Conservation (phyloP, 352 stramenopile species). For the Pythium rishiriense region DNA sequence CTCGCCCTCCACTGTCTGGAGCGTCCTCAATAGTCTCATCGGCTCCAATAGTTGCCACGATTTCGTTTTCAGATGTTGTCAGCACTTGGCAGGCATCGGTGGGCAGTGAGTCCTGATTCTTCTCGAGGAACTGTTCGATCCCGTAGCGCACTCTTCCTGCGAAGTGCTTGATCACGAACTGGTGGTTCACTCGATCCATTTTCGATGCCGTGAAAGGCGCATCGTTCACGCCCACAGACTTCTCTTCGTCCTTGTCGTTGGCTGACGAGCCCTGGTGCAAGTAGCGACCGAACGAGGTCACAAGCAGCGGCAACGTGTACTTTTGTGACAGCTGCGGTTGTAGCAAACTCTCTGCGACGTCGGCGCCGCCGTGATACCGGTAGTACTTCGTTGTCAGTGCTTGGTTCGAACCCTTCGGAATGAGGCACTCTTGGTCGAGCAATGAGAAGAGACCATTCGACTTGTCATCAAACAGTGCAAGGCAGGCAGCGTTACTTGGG, state of each 20-base stretch:
- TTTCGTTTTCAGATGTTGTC: conserved; percentile 55
- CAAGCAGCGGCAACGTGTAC: conserved; percentile 53
- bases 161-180: conserved; percentile 86
- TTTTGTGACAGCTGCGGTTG: conserved; percentile 45
- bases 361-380: conserved; percentile 54
- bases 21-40: conserved; percentile 54
- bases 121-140: conserved; percentile 82
- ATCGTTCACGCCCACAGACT: conserved; percentile 31
- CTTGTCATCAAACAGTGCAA: conserved; percentile 83
- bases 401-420: conserved; percentile 84
- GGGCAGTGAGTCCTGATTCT: conserved; percentile 83
- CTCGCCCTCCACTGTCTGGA: conserved; percentile 13
- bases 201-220: conserved; percentile 78
- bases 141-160: conserved; percentile 76
- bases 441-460: conserved; percentile 77
- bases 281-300: conserved; percentile 73
- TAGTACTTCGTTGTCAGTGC: conserved; percentile 82
- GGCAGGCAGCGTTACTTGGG: conserved; percentile 78
- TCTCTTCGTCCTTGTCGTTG: conserved; percentile 35
- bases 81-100: conserved; percentile 59
- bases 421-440: conserved; percentile 82
- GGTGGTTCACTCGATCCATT: conserved; percentile 78
- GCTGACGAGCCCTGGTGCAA: conserved; percentile 34
- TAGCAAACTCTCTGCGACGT: conserved; percentile 31
- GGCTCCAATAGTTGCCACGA: conserved; percentile 59